A percentile compares a stretch with the other conserved stretches of the same genome.
phyloP scores from a whole-genome alignment of 331 rosid species.

The Quercus phellos region DNA sequence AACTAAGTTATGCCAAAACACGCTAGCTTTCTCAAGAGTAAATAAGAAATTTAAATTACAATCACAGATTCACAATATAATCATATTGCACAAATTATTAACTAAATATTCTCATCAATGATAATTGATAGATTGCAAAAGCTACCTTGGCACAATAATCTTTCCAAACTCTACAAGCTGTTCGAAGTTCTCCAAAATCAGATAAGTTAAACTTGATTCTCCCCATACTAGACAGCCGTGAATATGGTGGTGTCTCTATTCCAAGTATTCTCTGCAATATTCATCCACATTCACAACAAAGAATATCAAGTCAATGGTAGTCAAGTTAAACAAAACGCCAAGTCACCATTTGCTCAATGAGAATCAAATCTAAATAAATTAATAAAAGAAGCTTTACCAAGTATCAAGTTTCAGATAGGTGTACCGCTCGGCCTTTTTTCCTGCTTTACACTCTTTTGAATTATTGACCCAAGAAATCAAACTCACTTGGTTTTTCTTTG shows the following conservation, averaged over 20 bases:
- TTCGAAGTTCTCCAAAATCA: slow-evolving; percentile 85
- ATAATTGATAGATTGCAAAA: neutral
- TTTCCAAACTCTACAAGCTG: slow-evolving; percentile 88
- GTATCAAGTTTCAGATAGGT: too few relatives aligned
- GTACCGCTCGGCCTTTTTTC: too few relatives aligned
- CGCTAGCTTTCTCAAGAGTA: neutral
- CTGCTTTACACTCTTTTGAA: too few relatives aligned
- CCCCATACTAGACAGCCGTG: slow-evolving; percentile 47
- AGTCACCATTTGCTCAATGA: neutral
- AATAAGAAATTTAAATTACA: too few relatives aligned
- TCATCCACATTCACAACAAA: slow-evolving; percentile 8
- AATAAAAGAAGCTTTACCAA: neutral
- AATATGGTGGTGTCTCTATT: slow-evolving; percentile 41
- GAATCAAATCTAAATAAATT: neutral
- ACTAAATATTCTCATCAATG: neutral
- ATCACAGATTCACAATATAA: too few relatives aligned
- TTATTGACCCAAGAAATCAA: too few relatives aligned
- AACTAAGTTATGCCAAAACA: too few relatives aligned
- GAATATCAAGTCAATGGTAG: neutral
- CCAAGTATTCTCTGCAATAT: slow-evolving; percentile 54
- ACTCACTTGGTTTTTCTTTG: too few relatives aligned
- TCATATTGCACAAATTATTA: neutral
- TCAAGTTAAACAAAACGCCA: neutral
- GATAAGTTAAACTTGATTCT: slow-evolving; percentile 66
- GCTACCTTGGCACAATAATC: slow-evolving; percentile 76